Evolutionary conservation across 2,329 filamentous ascomycete species (phyloP), one percentile per base, ranked within the genome.

Genomic region (Teratosphaeria zuluensis): DNA sequence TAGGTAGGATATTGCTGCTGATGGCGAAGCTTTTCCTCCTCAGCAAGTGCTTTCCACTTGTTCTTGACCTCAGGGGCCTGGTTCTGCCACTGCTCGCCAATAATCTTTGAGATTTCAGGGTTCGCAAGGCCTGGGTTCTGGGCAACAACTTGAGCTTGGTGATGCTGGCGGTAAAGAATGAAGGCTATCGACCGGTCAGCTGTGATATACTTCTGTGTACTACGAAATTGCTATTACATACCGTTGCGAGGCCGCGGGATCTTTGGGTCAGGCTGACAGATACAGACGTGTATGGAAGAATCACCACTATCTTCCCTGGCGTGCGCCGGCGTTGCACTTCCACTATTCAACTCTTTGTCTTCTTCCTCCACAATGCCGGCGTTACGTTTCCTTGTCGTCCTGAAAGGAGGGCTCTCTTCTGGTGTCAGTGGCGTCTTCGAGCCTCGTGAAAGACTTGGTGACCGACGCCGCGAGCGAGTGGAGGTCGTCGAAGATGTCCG

Each of bases 101-200:
- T 95, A 67, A 97, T 95, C 75, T 96, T 96, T 64, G 92, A 96
- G 67, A 97, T 95, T 56, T 96, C 90, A 2, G 92, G 92, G 74
- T 97, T 97, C 53, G 92, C 86, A 64, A 96, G 83, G 52, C 90
- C 89, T n/a, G 92, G 92, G 68, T 96, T 84, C 66, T 89, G 82
- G 57, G 85, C 81, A 42, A 92, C 88, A 55, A 97, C 90, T 54
- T 84, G 80, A 19, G 88, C 85, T 74, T 97, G 92, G 68, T 94
- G 87, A 73, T 95, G 88, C 72, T 97, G 92, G 46, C 94, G 90
- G 77, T 96, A 99, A 67, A 99, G 81, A 65, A 99, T 99, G 77
- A 99, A 99, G 55, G 92, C 94, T 99, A 73, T 72, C 71, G 69
- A 9, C 16, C 65, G 14, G 64, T 69, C 63, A 69, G 70, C 65